Conservation (phyloP, 2,329 filamentous ascomycete species). For the Myriosclerotinia duriaeana region DNA sequence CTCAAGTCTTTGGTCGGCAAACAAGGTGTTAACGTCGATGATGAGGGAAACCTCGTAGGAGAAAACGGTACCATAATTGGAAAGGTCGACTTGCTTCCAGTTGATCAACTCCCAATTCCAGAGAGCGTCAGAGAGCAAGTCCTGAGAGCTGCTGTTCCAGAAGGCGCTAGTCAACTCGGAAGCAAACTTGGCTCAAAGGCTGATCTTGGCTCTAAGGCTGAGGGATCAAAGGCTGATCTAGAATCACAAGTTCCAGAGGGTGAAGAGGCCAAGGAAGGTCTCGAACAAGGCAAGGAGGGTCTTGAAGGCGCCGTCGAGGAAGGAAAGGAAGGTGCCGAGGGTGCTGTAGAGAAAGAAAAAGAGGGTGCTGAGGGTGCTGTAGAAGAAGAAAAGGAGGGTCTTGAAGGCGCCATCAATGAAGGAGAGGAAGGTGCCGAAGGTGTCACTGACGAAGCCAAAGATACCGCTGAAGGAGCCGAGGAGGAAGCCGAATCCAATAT, state of each 20-base stretch:
- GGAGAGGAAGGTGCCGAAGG: constrained; percentile 37
- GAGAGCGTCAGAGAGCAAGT: constrained; percentile 19
- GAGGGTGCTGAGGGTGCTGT: constrained; percentile 33
- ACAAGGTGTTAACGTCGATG: constrained; percentile 54
- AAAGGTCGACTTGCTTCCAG: constrained; percentile 43
- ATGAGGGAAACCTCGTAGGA: constrained; percentile 58
- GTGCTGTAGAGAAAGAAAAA: constrained; percentile 24
- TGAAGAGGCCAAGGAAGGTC: not conserved
- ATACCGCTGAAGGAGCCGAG: constrained; percentile 43
- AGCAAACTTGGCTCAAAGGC: constrained; percentile 13
- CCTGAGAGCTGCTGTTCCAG: constrained; percentile 14
- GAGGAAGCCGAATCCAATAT: constrained; percentile 52
- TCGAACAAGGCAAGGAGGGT: constrained; percentile 36
- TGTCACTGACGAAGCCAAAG: constrained; percentile 40
- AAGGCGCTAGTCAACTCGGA: constrained; percentile 9
- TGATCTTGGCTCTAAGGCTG: constrained; percentile 1
- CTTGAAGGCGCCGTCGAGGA: constrained; percentile 4
- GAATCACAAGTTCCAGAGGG: constrained; percentile 16
- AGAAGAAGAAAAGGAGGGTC: not conserved
- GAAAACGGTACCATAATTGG: constrained; percentile 61
- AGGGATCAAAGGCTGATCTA: constrained; percentile 17
- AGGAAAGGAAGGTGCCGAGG: constrained; percentile 36
- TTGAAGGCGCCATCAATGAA: constrained; percentile 35
- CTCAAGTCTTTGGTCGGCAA: constrained; percentile 16
- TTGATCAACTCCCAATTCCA: constrained; percentile 21